Evolutionary conservation across 306 rosid genomes (phyloP), one percentile per base, ranked within the genome.

Genomic region (Glycine tomentella): DNA sequence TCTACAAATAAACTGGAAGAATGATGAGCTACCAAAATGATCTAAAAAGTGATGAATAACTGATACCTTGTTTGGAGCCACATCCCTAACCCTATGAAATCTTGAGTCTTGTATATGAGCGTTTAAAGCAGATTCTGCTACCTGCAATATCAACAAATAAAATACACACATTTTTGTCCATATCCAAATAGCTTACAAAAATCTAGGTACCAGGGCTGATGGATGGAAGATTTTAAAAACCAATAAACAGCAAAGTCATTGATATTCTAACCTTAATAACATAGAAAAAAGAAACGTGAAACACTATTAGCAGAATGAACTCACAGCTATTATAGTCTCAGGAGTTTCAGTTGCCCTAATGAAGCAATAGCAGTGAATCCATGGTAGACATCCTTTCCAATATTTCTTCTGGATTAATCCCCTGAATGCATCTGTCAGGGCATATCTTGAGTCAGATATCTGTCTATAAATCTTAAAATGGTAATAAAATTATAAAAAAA

Each of bases 351-450:
- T 84, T 40, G 99, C 96, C 71, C 92, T 89, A 15, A 93, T 93
- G 87, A 95, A 95, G 87, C 97, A 93, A 84, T 93, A 95, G 78
- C 98, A 95, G 81, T 95, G 99, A 77, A 95, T 87, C 94, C 86
- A 87, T 76, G 99, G 99, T 56, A 93, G 96, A 80, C 71, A 71
- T 50, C 92, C 98, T 78, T 69, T 90, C 99, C 98, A 91, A 86
- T 80, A 86, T 77, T 86, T 88, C 82, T 83, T 93, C 79, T 58
- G 86, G 84, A 88, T 86, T 85, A 84, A 50, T 61, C 91, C 90
- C 78, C 81, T 88, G 83, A 93, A 95, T 73, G 89, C 89, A 91
- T 95, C 99, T 95, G 91, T 42, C 56, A 81, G 67, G 20, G 65
- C 45, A 72, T 49, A 50, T 52, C 62, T 11, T 12, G 33, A 68